phyloP scores from a whole-genome alignment of 116 monocot genomes.

The Zostera marina region DNA sequence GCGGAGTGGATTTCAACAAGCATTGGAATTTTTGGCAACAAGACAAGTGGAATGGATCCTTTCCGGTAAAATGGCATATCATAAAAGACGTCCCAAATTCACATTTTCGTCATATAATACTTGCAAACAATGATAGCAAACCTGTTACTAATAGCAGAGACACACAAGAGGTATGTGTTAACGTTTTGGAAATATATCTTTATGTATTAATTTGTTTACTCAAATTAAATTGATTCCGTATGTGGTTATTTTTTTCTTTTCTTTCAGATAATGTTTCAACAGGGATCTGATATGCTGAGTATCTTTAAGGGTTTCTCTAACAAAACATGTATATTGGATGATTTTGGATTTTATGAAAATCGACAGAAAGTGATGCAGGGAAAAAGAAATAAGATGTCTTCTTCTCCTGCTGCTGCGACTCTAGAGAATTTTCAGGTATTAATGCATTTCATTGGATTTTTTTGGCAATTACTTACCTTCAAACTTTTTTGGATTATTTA shows the following conservation, averaged over 20 bases:
- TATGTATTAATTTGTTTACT: not conserved
- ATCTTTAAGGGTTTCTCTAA: constrained; percentile 45
- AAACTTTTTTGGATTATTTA: too few species aligned
- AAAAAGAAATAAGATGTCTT: constrained; percentile 26
- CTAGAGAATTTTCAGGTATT: constrained; percentile 17
- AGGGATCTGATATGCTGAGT: constrained; percentile 49
- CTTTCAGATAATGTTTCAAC: constrained; percentile 50
- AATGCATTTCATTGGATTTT: not conserved
- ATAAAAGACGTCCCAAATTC: constrained; percentile 77
- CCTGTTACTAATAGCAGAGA: constrained; percentile 87
- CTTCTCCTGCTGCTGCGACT: not conserved
- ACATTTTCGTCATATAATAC: constrained; percentile 64
- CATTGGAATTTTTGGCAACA: constrained; percentile 88
- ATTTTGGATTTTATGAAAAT: constrained; percentile 63
- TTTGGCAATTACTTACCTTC: too few species aligned
- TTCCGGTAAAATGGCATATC: constrained; percentile 78
- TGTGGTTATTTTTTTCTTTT: not conserved
- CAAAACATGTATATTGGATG: constrained; percentile 71
- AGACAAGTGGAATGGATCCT: constrained; percentile 77
- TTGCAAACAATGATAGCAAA: constrained; percentile 80
- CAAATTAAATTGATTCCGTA: not conserved
- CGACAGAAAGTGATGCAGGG: constrained; percentile 65
- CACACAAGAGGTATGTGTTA: constrained; percentile 54
- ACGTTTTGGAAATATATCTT: too few species aligned
- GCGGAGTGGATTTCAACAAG: constrained; percentile 54